A percentile compares a stretch with the other conserved stretches of the same genome.
phyloP scores from a whole-genome alignment of 805 yeast species.

The Wickerhamiella occidentalis region DNA sequence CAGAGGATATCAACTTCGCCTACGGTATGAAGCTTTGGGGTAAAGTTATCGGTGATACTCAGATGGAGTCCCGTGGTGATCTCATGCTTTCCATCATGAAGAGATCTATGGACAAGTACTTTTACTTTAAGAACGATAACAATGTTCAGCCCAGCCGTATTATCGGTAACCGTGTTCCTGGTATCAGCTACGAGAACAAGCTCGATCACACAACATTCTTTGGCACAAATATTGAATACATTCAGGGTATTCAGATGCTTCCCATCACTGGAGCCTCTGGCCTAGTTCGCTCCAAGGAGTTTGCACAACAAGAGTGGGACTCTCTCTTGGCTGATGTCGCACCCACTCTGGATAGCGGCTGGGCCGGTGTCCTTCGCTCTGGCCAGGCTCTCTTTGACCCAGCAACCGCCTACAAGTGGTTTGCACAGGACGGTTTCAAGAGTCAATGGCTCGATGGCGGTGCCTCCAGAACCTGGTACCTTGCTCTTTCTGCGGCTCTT shows the following conservation, averaged over 20 bases:
- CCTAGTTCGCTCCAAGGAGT: slow-evolving; percentile 38
- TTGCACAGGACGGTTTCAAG: slow-evolving; percentile 42
- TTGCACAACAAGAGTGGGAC: slow-evolving; percentile 49
- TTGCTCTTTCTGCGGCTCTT: slow-evolving; percentile 49
- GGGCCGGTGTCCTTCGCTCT: slow-evolving; percentile 60
- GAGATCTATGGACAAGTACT: slow-evolving; percentile 44
- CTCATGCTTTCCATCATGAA: slow-evolving; percentile 48
- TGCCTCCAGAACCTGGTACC: slow-evolving; percentile 76
- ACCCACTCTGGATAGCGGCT: slow-evolving; percentile 36
- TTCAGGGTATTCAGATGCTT: slow-evolving; percentile 73
- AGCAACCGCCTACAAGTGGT: slow-evolving; percentile 45
- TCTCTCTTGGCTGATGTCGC: slow-evolving; percentile 36
- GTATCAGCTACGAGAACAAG: slow-evolving; percentile 69
- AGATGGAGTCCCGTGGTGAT: slow-evolving; percentile 47
- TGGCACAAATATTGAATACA: slow-evolving; percentile 51
- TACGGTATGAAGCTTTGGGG: slow-evolving; percentile 70
- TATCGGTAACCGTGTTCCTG: slow-evolving; percentile 53
- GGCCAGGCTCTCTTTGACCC: slow-evolving; percentile 71
- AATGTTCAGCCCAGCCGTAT: slow-evolving; percentile 41
- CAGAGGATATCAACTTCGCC: slow-evolving; percentile 64
- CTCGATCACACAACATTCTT: slow-evolving; percentile 65
- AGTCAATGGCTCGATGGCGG: slow-evolving; percentile 62
- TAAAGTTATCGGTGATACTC: slow-evolving; percentile 39
- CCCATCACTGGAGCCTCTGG: slow-evolving; percentile 57
- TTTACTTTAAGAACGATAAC: slow-evolving; percentile 40